Conservation (phyloP, 805 yeast genomes). For the Ogataea naganishii region DNA sequence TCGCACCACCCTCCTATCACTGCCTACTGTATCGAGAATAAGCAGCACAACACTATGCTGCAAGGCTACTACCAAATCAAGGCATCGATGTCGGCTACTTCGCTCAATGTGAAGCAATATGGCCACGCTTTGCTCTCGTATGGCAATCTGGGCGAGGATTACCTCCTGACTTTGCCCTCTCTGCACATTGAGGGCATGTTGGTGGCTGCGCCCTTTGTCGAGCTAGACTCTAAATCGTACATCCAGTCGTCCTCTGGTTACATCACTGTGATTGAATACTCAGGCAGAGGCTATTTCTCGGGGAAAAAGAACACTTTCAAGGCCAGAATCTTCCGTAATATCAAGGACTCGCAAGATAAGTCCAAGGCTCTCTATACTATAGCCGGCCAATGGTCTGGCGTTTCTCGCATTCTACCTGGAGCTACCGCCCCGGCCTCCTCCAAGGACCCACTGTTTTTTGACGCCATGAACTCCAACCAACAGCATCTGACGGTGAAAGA, state of each 20-base stretch:
- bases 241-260: slow-evolving; percentile 81
- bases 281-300: slow-evolving; percentile 90
- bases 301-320: slow-evolving; percentile 93
- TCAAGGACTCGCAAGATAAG: slow-evolving; percentile 36
- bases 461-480: slow-evolving; percentile 42
- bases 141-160: slow-evolving; percentile 55
- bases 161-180: slow-evolving; percentile 84
- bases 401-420: slow-evolving; percentile 57
- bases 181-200: slow-evolving; percentile 90
- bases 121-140: slow-evolving; percentile 81
- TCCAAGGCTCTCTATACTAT: slow-evolving; percentile 71
- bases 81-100: slow-evolving; percentile 69
- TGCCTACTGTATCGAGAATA: slow-evolving; percentile 79
- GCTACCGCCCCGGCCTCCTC: slow-evolving; percentile 31
- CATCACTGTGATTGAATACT: slow-evolving; percentile 62
- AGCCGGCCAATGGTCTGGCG: slow-evolving; percentile 88
- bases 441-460: slow-evolving; percentile 49
- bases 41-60: slow-evolving; percentile 54
- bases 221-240: slow-evolving; percentile 80
- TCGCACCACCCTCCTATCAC: slow-evolving; percentile 97
- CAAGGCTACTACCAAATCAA: slow-evolving; percentile 89
- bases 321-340: slow-evolving; percentile 63
- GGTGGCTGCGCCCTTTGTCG: slow-evolving; percentile 89
- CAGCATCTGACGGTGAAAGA: slow-evolving; percentile 70
- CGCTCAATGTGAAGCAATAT: slow-evolving; percentile 79